Evolutionary conservation across 371 early-diverging fungal genomes (phyloP).

Genomic region (Mucor indicus): DNA sequence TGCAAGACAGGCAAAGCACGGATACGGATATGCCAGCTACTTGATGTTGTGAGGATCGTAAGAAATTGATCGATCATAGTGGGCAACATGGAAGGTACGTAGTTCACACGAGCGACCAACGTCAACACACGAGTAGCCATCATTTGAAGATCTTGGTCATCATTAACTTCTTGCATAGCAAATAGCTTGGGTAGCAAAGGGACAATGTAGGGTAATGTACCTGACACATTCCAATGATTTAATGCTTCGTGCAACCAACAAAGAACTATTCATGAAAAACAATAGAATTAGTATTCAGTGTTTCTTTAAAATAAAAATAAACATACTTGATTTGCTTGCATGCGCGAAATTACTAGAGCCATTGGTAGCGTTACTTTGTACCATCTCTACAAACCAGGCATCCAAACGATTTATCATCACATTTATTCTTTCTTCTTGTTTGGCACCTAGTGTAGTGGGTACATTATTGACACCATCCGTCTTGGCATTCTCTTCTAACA

Average conservation of each 20-base stretch:
- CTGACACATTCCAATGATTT: slow-evolving; percentile 46
- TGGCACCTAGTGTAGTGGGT: slow-evolving; percentile 26
- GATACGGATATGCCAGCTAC: slow-evolving; percentile 73
- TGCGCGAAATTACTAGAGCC: slow-evolving; percentile 61
- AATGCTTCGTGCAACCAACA: slow-evolving; percentile 66
- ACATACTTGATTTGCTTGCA: slow-evolving; percentile 68
- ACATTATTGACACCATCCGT: slow-evolving; percentile 41
- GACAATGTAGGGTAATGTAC: slow-evolving; percentile 53
- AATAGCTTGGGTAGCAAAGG: slow-evolving; percentile 60
- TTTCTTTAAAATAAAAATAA: neutral
- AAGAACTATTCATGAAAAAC: slow-evolving; percentile 42
- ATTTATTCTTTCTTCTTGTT: slow-evolving; percentile 24
- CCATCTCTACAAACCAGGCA: slow-evolving; percentile 38
- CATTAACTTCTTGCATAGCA: slow-evolving; percentile 72
- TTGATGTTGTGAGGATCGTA: slow-evolving; percentile 47
- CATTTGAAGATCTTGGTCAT: slow-evolving; percentile 71
- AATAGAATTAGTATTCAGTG: too few relatives aligned
- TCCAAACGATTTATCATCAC: slow-evolving; percentile 28
- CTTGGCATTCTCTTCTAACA: slow-evolving; percentile 33
- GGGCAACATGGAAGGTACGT: slow-evolving; percentile 56
- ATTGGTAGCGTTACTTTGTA: slow-evolving; percentile 20
- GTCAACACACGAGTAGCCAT: slow-evolving; percentile 53
- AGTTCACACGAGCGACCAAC: slow-evolving; percentile 51
- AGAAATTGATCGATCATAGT: slow-evolving; percentile 54
- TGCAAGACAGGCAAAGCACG: slow-evolving; percentile 76